Evolutionary conservation across 78 protist genomes (phyloP), one percentile per base, ranked within the genome.

Genomic region (Planoprotostelium fungivorum): DNA sequence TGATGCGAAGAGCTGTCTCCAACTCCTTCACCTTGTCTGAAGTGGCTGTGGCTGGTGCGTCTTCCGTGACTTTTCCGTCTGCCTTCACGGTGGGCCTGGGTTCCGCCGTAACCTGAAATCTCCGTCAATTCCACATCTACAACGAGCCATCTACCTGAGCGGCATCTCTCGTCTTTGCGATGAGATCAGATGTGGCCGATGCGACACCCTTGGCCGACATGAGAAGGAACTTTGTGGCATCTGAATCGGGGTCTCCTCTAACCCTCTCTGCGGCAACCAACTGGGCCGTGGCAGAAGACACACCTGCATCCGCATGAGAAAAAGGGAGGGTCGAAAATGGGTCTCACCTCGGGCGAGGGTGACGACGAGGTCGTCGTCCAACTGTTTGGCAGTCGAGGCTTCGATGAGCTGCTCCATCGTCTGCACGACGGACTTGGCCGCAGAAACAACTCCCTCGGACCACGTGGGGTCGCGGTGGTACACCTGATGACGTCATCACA

Each of bases 381-480:
- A 16, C 31, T 51, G 5, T 16, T 51, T 51, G 73, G 73, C 73
- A 16, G 73, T 51, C 31, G 73, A 51, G 73, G 73, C 73, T 16
- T 51, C 73, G 73, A 51, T 51, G 31, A 51, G 73, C 16, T 51
- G 73, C 31, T 51, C 73, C 73, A 51, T 51, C 16, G 73, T 51
- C 16, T 5, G 16, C 31, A 51, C 73, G 73, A 51, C 73, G 5
- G 73, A 51, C 73, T 51, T 51, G 73, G 73, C 73, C 5, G 73
- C 73, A 51, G 73, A 51, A 16, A 51, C 73, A 51, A 51, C 73
- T 25, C 73, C 73, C 73, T 51, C 73, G 73, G 73, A 51, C 73
- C 73, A 51, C 5, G 73, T 51, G 73, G 73, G 73, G 73, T 51
- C 73, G 73, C 73, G 73, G 73, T 51, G 73, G 73, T 51, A 51